Evolutionary conservation across 768 basidiomycete genomes (phyloP).

Genomic region (Chalciporus sphaerocephalus): DNA sequence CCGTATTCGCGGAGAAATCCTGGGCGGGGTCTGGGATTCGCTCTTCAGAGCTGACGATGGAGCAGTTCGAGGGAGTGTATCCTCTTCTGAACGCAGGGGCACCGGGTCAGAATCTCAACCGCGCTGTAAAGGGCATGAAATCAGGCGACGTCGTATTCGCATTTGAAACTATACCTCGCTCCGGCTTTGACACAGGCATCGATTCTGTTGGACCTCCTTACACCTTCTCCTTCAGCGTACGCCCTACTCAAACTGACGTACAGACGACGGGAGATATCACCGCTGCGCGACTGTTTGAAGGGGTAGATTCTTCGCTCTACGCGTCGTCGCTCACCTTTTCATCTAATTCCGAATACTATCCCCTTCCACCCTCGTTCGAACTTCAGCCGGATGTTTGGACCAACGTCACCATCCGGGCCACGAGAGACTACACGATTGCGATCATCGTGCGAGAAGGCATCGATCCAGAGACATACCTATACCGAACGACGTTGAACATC

Average conservation of each 20-base stretch:
- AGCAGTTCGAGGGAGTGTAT: conserved; percentile 36
- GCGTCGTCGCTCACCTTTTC: conserved; percentile 37
- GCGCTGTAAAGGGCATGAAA: conserved; percentile 28
- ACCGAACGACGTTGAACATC: conserved; percentile 36
- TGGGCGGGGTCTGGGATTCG: conserved; percentile 41
- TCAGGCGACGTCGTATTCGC: conserved; percentile 30
- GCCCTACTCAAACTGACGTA: conserved; percentile 21
- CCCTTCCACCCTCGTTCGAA: conserved; percentile 27
- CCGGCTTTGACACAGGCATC: conserved; percentile 28
- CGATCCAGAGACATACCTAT: conserved; percentile 25
- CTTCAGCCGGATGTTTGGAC: conserved; percentile 32
- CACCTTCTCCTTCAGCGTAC: conserved; percentile 38
- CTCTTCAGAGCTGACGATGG: conserved; percentile 29
- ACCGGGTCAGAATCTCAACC: conserved; percentile 43
- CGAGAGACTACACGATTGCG: conserved; percentile 34
- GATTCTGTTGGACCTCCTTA: conserved; percentile 43
- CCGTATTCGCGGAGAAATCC: conserved; percentile 40
- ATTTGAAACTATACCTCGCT: conserved; percentile 15
- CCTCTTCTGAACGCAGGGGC: conserved; percentile 36
- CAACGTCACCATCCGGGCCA: conserved; percentile 36
- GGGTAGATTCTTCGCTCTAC: conserved; percentile 35
- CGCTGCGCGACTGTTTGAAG: conserved; percentile 31
- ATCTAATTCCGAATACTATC: conserved; percentile 36
- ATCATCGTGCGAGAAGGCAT: conserved; percentile 19
- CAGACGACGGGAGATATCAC: conserved; percentile 10